Conservation (phyloP, 164 flowering plant species). For the Tinospora cordifolia region DNA sequence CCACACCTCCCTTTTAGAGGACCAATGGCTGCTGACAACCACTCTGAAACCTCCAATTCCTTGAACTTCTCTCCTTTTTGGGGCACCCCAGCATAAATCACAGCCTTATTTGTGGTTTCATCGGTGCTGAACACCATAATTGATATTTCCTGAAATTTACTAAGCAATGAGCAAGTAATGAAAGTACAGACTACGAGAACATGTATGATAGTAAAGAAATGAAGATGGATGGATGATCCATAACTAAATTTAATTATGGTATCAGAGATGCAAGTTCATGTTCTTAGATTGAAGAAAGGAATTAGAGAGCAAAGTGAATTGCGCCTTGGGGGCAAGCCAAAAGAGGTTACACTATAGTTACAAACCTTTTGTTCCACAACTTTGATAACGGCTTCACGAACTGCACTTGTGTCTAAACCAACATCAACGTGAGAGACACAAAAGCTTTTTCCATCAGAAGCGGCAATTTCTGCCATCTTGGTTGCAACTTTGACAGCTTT, state of each 20-base stretch:
- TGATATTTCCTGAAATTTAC: conserved; percentile 56
- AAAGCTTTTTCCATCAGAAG: conserved; percentile 62
- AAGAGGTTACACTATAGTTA: not conserved
- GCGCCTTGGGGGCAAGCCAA: not conserved
- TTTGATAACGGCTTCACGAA: conserved; percentile 83
- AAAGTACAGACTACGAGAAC: not conserved
- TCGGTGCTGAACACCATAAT: conserved; percentile 79
- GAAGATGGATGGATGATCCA: not conserved
- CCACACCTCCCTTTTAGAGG: conserved; percentile 85
- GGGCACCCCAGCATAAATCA: conserved; percentile 92
- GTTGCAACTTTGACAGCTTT: conserved; percentile 59
- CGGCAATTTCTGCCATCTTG: conserved; percentile 61
- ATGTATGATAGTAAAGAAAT: not conserved
- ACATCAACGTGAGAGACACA: conserved; percentile 66
- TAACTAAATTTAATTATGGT: too few species aligned
- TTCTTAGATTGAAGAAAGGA: not conserved
- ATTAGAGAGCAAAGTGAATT: not conserved
- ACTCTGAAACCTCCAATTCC: conserved; percentile 59
- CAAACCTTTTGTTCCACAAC: conserved; percentile 58
- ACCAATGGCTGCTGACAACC: conserved; percentile 64
- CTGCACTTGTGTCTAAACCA: conserved; percentile 75
- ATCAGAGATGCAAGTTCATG: too few species aligned
- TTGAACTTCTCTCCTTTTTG: conserved; percentile 34
- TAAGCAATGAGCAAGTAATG: not conserved
- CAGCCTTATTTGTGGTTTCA: conserved; percentile 69